These are phyloP conservation scores for Carex kokanica DNA, from an alignment of 176 grass and related monocot genomes.

Conservation along the genomic window DNA sequence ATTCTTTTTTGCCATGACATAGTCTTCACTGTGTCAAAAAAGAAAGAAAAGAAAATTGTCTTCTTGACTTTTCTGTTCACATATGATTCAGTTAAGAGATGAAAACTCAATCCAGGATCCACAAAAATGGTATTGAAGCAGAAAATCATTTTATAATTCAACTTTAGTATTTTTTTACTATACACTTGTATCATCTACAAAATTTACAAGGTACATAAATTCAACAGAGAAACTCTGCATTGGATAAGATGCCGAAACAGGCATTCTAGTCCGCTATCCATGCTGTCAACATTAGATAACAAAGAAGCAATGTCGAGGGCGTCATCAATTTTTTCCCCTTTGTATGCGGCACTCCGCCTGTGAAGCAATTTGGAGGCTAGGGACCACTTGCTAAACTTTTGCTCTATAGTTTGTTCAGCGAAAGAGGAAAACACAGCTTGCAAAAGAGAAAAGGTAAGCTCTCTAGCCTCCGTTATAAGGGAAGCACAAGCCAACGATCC, in stretches of 20 bases:
- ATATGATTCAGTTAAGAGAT: too few relatives aligned
- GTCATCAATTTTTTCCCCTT: background rate
- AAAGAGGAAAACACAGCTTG: background rate
- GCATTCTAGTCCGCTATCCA: constrained; percentile 9
- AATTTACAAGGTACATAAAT: constrained; percentile 16
- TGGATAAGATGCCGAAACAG: constrained; percentile 30
- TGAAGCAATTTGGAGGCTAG: background rate
- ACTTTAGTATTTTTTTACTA: background rate
- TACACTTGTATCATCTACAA: background rate
- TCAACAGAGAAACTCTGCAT: background rate
- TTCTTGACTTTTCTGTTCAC: background rate
- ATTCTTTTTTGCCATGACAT: too few relatives aligned
- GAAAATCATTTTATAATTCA: background rate
- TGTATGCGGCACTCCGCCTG: background rate
- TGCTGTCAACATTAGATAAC: background rate
- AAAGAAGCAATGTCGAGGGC: background rate
- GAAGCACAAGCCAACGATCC: background rate
- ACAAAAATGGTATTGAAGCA: background rate
- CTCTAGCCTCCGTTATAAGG: constrained; percentile 2
- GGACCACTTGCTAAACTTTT: background rate
- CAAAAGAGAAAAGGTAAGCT: constrained; percentile 6
- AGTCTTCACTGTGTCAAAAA: too few relatives aligned
- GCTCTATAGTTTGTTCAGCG: background rate
- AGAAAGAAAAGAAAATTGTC: too few relatives aligned
- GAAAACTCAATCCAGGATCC: too few relatives aligned